Conservation (phyloP, 2,329 filamentous ascomycete genomes). For the Paraphoma chrysanthemicola region DNA sequence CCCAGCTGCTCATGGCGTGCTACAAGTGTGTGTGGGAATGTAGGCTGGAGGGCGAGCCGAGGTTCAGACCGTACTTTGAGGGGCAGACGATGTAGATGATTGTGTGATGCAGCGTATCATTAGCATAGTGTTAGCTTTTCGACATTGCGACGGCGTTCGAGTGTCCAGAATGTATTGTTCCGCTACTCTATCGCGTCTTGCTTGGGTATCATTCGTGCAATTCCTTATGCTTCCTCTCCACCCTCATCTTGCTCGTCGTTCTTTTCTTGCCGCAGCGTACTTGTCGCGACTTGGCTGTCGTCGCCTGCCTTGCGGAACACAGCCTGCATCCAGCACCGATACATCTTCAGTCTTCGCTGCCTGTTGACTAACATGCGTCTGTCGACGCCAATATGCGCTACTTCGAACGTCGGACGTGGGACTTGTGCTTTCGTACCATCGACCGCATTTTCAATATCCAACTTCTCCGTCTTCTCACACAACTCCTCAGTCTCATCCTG, state of each 20-base stretch:
- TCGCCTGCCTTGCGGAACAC: constrained; percentile 70
- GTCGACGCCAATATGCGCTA: constrained; percentile 83
- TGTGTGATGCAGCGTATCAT: neutral
- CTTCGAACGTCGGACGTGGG: constrained; percentile 60
- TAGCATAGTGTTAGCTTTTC: neutral
- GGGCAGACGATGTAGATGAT: constrained; percentile 22
- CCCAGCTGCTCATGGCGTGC: constrained; percentile 77
- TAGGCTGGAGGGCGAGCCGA: constrained; percentile 66
- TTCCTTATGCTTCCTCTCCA: constrained; percentile 10
- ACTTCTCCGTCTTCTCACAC: constrained; percentile 7
- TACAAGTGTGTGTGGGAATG: constrained; percentile 76
- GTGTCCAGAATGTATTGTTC: neutral
- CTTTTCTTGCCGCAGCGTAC: constrained; percentile 41
- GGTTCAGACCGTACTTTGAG: constrained; percentile 75
- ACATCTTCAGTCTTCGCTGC: constrained; percentile 93
- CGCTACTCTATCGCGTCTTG: neutral
- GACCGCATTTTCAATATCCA: constrained; percentile 3
- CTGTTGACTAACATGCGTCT: constrained; percentile 91
- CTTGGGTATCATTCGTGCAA: constrained; percentile 5
- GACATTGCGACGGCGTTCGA: neutral
- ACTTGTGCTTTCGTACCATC: constrained; percentile 8
- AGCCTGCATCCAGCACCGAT: constrained; percentile 93
- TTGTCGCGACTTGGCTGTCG: constrained; percentile 41
- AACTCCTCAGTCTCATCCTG: neutral
- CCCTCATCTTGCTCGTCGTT: constrained; percentile 11